A percentile compares a stretch with the other conserved stretches of the same genome.
Conservation (phyloP, 1,284 basidiomycete genomes). For the Irpex sp. region DNA sequence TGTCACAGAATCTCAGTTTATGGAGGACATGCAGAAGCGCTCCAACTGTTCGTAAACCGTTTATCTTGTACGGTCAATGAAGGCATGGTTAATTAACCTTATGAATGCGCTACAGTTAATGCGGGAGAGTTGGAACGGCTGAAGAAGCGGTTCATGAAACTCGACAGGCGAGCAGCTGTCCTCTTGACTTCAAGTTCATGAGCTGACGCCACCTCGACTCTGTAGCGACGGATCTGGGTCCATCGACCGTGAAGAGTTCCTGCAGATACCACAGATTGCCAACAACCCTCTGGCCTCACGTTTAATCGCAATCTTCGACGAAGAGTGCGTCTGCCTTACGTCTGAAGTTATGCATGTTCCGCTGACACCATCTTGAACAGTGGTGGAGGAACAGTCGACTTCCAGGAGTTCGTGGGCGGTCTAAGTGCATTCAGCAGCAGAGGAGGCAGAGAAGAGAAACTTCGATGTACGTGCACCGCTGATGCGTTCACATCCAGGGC, state of each 20-base stretch:
- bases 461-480: conserved; percentile 69
- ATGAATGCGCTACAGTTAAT: conserved; percentile 60
- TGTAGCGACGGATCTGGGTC: conserved; percentile 90
- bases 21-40: conserved; percentile 90
- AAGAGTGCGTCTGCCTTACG: conserved; percentile 68
- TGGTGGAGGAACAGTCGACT: conserved; percentile 97
- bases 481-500: not conserved
- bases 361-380: conserved; percentile 34
- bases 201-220: not conserved
- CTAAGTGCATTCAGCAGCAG: conserved; percentile 96
- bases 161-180: conserved; percentile 66
- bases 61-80: conserved; percentile 8
- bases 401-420: conserved; percentile 98
- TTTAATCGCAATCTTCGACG: conserved; percentile 99
- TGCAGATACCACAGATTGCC: conserved; percentile 98
- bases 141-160: conserved; percentile 99
- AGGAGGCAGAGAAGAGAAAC: conserved; percentile 94
- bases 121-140: conserved; percentile 88
- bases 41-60: conserved; percentile 75
- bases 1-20: conserved; percentile 77
- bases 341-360: not conserved
- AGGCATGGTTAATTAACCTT: conserved; percentile 2
- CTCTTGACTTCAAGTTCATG: not conserved
- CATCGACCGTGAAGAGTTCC: conserved; percentile 97
- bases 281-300: conserved; percentile 95